Percentiles rank a stretch among this genome's conserved stretches.
phyloP scores from a whole-genome alignment of 331 rosid species.

The Pyracantha coccinea region DNA sequence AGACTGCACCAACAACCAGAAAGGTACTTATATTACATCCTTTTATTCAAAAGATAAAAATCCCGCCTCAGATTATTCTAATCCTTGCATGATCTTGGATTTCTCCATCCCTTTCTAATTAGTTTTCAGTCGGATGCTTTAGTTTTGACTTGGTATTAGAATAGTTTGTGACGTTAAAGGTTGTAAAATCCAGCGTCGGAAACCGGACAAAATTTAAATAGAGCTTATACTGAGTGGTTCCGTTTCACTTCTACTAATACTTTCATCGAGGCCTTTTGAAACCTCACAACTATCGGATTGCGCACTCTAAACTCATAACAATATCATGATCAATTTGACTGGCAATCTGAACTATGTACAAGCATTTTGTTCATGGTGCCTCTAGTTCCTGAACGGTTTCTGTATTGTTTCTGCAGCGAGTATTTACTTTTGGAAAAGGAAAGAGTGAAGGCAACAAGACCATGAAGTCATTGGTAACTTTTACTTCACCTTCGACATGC shows the following conservation, averaged over 20 bases:
- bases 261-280: too few species aligned
- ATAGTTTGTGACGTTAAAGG: background rate
- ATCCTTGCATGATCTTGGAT: background rate
- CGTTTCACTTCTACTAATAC: too few species aligned
- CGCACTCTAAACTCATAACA: too few species aligned
- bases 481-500: too few species aligned
- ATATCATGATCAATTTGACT: too few species aligned
- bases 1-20: conserved; percentile 42
- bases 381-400: conserved; percentile 2
- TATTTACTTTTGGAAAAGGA: conserved; percentile 89
- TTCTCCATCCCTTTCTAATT: background rate
- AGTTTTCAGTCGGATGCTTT: background rate
- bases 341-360: too few species aligned
- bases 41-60: too few species aligned
- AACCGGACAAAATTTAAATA: too few species aligned
- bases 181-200: too few species aligned
- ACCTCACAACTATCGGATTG: too few species aligned
- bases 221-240: too few species aligned
- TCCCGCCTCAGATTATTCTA: too few species aligned
- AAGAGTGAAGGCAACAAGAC: conserved; percentile 82
- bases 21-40: conserved; percentile 35
- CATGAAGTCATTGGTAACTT: conserved; percentile 80
- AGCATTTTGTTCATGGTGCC: background rate
- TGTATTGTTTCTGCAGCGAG: conserved; percentile 49
- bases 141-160: background rate